Conservation (phyloP, 331 rosid species). For the Malus hybrid region DNA sequence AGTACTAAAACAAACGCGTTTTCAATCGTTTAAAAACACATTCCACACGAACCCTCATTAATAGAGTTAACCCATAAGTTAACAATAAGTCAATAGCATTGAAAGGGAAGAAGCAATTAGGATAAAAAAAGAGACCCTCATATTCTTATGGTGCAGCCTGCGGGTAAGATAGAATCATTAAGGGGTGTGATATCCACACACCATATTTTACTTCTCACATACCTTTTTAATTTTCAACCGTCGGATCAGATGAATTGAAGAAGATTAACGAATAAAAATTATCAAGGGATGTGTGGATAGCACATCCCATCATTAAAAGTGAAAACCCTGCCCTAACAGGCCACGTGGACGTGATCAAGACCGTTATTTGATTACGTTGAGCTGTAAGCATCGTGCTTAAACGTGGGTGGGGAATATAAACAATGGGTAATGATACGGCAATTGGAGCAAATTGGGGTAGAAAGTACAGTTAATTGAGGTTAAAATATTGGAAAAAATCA, state of each 20-base stretch:
- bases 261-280: too few relatives aligned
- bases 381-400: slow-evolving; percentile 94
- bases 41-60: too few relatives aligned
- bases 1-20: too few relatives aligned
- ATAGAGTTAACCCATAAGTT: not conserved
- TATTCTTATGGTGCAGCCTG: too few relatives aligned
- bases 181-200: too few relatives aligned
- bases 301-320: slow-evolving; percentile 17
- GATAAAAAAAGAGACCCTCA: not conserved
- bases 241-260: too few relatives aligned
- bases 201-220: too few relatives aligned
- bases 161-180: not conserved
- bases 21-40: too few relatives aligned
- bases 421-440: slow-evolving; percentile 29
- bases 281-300: too few relatives aligned
- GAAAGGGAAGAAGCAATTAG: not conserved
- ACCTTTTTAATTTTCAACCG: too few relatives aligned
- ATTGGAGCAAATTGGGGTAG: slow-evolving; percentile 10
- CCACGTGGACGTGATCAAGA: slow-evolving; percentile 54
- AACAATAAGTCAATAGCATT: not conserved
- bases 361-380: slow-evolving; percentile 36
- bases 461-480: slow-evolving; percentile 40
- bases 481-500: slow-evolving; percentile 19
- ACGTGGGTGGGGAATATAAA: slow-evolving; percentile 81
- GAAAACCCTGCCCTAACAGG: not conserved